Conservation (phyloP, 305 asterid species). For the Solanum chacoense region DNA sequence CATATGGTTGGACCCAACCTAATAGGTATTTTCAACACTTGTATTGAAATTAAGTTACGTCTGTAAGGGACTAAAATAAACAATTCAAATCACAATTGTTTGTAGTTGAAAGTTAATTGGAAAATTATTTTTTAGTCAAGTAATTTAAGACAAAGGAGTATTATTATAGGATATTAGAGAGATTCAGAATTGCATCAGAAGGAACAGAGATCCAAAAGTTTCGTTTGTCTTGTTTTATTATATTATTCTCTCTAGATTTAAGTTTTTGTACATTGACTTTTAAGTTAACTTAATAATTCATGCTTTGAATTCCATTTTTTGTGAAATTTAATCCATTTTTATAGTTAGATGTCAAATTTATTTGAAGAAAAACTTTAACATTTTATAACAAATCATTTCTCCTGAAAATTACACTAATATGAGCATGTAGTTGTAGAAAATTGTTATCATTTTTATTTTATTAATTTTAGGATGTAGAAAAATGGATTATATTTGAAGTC, state of each 20-base stretch:
- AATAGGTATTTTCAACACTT: not conserved
- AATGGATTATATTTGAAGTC: not conserved
- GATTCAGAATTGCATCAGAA: not conserved
- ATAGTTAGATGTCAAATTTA: not conserved
- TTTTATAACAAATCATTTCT: not conserved
- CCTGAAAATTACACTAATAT: not conserved
- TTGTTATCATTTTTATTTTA: not conserved
- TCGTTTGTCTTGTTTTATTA: not conserved
- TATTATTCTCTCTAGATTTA: not conserved
- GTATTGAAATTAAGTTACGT: not conserved
- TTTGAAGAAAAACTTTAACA: not conserved
- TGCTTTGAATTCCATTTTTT: not conserved
- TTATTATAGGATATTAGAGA: not conserved
- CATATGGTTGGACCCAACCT: not conserved
- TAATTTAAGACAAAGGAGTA: not conserved
- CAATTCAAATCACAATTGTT: not conserved
- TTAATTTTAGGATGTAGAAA: not conserved
- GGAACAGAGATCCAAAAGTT: not conserved
- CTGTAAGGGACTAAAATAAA: not conserved
- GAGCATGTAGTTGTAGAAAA: not conserved
- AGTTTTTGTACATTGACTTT: not conserved
- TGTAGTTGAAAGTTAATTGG: not conserved
- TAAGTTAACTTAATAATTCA: not conserved
- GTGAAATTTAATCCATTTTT: not conserved
- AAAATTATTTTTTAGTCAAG: not conserved